Evolutionary conservation across 1,139 yeast genomes (phyloP).

Genomic region (Sugiyamaella paludigena): DNA sequence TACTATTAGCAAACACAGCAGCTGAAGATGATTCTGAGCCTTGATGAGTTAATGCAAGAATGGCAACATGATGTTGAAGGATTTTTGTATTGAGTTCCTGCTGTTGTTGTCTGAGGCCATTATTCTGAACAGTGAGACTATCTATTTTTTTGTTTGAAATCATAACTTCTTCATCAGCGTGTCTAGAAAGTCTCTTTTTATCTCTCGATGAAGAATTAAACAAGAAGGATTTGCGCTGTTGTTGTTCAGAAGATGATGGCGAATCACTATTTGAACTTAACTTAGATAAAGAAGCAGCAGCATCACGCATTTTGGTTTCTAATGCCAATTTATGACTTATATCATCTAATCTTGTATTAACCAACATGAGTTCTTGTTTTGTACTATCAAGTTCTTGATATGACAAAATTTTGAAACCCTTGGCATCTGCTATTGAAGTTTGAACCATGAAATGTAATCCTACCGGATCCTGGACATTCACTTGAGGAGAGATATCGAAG

Average conservation of each 20-base stretch:
- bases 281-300: constrained; percentile 35
- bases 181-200: constrained; percentile 33
- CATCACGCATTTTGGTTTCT: constrained; percentile 38
- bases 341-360: constrained; percentile 30
- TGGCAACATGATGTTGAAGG: constrained; percentile 36
- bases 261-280: constrained; percentile 22
- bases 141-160: constrained; percentile 30
- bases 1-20: constrained; percentile 10
- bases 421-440: constrained; percentile 35
- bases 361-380: constrained; percentile 28
- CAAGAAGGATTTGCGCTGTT: constrained; percentile 23
- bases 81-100: constrained; percentile 27
- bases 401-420: constrained; percentile 32
- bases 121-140: constrained; percentile 26
- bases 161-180: constrained; percentile 38
- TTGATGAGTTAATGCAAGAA: constrained; percentile 33
- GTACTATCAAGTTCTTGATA: constrained; percentile 34
- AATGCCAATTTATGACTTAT: constrained; percentile 32
- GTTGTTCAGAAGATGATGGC: constrained; percentile 7
- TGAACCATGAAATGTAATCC: constrained; percentile 32
- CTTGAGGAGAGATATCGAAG: constrained; percentile 29
- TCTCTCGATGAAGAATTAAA: constrained; percentile 17
- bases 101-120: constrained; percentile 25
- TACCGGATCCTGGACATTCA: constrained; percentile 30
- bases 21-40: constrained; percentile 27